Evolutionary conservation across 2,329 filamentous ascomycete genomes (phyloP).

Genomic region (Sodiomyces alkalinus): DNA sequence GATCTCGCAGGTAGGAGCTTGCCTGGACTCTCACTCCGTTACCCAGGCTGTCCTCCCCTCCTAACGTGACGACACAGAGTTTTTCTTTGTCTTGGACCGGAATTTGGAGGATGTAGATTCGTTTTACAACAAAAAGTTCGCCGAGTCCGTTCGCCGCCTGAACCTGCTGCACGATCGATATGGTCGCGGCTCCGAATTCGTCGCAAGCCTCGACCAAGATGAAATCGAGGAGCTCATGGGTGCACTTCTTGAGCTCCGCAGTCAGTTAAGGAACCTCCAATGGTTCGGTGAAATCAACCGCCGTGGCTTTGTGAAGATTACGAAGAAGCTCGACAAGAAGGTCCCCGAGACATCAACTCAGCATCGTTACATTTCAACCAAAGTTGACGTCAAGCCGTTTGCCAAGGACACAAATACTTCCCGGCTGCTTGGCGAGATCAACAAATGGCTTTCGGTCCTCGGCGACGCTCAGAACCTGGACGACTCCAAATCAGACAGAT

Average conservation of each 20-base stretch:
- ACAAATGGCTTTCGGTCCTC: constrained; percentile 78
- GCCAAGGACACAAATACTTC: constrained; percentile 50
- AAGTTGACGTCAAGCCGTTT: constrained; percentile 80
- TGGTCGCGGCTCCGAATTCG: constrained; percentile 54
- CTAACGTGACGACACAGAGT: constrained; percentile 47
- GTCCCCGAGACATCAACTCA: constrained; percentile 62
- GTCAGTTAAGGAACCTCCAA: constrained; percentile 77
- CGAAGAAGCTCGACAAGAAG: constrained; percentile 97
- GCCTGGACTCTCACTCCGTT: constrained; percentile 10
- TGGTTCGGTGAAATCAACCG: constrained; percentile 98
- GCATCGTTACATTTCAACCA: constrained; percentile 74
- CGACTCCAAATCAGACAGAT: constrained; percentile 60
- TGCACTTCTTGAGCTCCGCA: constrained; percentile 74
- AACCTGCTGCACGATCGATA: constrained; percentile 81
- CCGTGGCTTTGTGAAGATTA: constrained; percentile 92
- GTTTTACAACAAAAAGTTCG: constrained; percentile 94
- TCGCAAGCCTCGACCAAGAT: constrained; percentile 65
- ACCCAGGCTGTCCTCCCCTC: constrained; percentile 15
- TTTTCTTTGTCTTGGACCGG: constrained; percentile 92
- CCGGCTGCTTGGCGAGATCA: constrained; percentile 47
- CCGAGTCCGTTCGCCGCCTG: constrained; percentile 68
- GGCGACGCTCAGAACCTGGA: constrained; percentile 64
- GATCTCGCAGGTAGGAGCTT: constrained; percentile 68
- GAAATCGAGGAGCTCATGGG: constrained; percentile 86
- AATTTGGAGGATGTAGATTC: constrained; percentile 93